These are phyloP conservation scores for Plasmodium gaboni DNA, from an alignment of 169 alveolate species.

Conservation along the genomic window DNA sequence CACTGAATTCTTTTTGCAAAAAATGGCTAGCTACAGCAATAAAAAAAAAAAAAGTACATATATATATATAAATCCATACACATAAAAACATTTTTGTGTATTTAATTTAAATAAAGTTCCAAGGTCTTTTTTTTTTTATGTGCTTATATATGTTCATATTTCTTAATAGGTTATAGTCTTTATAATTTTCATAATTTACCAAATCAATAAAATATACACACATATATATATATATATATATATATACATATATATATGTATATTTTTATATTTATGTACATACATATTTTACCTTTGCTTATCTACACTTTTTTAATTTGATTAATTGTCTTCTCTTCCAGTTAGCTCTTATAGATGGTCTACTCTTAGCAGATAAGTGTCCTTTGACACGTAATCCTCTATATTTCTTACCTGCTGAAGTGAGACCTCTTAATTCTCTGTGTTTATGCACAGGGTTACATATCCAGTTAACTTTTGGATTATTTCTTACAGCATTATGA, in stretches of 20 bases:
- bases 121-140: no score
- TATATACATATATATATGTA: constrained; percentile 4
- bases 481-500: constrained; percentile 98
- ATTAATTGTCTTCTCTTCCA: constrained; percentile 96
- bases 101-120: no score
- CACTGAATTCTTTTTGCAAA: no score
- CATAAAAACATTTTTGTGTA: no score
- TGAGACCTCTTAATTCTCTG: constrained; percentile 98
- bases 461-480: constrained; percentile 99
- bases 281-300: constrained; percentile 58
- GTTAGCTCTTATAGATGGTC: constrained; percentile 97
- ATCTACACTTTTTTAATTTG: constrained; percentile 96
- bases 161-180: no score
- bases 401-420: constrained; percentile 92
- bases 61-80: no score
- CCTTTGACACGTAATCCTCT: constrained; percentile 96
- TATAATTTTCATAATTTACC: no score
- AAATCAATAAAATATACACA: neutral
- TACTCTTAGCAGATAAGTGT: constrained; percentile 92
- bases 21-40: no score
- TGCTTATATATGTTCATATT: no score
- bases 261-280: neutral
- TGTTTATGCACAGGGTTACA: constrained; percentile 97
- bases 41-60: no score
- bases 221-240: constrained; percentile 4